Evolutionary conservation across 176 grass and related monocot genomes (phyloP), one percentile per base, ranked within the genome.

Genomic region (Phoenix dactylifera): DNA sequence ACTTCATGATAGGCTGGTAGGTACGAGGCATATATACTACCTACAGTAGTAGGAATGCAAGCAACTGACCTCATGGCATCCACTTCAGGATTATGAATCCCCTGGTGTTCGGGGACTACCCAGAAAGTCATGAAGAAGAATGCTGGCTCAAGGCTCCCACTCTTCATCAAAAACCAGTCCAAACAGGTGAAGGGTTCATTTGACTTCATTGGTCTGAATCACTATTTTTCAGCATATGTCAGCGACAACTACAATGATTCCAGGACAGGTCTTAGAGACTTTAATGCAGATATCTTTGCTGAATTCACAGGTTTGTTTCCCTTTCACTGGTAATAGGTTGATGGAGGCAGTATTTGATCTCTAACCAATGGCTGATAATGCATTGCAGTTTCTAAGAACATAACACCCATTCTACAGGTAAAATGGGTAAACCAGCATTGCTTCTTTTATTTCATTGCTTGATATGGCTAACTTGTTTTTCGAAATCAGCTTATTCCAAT

Each of bases 151-250:
- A 52, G 80, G 17, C 66, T 88, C 50, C 85, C 79, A 16, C 60
- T 60, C 18, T 88, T 88, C 60, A 68, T 76, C 24, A 17, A 69
- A 24, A 17, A 55, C 3, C 17, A 88, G 60, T 83, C 85, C n/a
- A 18, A 79, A 62, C 64, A 55, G 57, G 51, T 88, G 14, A 72
- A 20, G 3, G 76, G 59, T 5, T 64, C 79, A 72, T 83, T 79
- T 53, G 79, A 88, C 20, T 88, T 83, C 65, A 69, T 88, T 16
- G 80, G 79, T 49, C 26, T 88, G 26, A 88, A 83, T 76, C 76
- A 88, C 63, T 88, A 88, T 52, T 49, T 22, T 44, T 82, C 85
- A 15, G 3, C 61, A 23, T 83, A 76, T 48, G 55, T 70, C n/a
- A 76, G 22, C 35, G 76, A 83, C 53, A 68, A 76, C 62, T 74